Percentiles rank a stretch among this genome's conserved stretches.
phyloP scores from a whole-genome alignment of 768 basidiomycete genomes.

The Lyophyllum semitale region DNA sequence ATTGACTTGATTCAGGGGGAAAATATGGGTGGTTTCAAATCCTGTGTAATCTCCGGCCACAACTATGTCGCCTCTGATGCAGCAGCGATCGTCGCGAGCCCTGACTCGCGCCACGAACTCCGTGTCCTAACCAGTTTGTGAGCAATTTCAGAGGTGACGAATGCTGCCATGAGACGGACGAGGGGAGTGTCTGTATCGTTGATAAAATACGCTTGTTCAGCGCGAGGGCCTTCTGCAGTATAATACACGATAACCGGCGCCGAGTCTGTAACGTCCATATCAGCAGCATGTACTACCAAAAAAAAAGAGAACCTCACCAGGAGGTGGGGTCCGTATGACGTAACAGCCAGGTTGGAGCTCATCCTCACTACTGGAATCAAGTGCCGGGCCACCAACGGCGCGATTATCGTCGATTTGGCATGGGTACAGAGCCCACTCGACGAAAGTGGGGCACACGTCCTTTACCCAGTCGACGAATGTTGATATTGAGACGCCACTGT shows the following conservation, averaged over 20 bases:
- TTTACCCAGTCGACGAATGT: conserved; percentile 18
- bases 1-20: conserved; percentile 16
- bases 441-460: conserved; percentile 4
- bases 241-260: conserved; percentile 10
- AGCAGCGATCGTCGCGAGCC: conserved; percentile 17
- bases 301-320: conserved; percentile 8
- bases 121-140: conserved; percentile 6
- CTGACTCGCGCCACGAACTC: conserved; percentile 17
- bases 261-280: conserved; percentile 16
- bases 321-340: conserved; percentile 18
- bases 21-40: conserved; percentile 21
- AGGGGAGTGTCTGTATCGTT: no score
- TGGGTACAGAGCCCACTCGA: conserved; percentile 15
- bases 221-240: conserved; percentile 16
- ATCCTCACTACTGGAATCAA: conserved; percentile 16
- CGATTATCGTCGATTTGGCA: no score
- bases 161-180: no score
- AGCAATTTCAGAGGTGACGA: conserved; percentile 11
- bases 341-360: conserved; percentile 18
- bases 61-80: conserved; percentile 18
- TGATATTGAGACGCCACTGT: conserved; percentile 18
- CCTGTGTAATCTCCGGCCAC: conserved; percentile 17
- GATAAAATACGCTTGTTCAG: conserved; percentile 15
- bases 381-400: conserved; percentile 12
- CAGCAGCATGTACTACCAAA: conserved; percentile 1